Percentiles rank a stretch among this genome's conserved stretches.
phyloP scores from a whole-genome alignment of 768 basidiomycete genomes.

The Pleurotus salmoneostramineus region DNA sequence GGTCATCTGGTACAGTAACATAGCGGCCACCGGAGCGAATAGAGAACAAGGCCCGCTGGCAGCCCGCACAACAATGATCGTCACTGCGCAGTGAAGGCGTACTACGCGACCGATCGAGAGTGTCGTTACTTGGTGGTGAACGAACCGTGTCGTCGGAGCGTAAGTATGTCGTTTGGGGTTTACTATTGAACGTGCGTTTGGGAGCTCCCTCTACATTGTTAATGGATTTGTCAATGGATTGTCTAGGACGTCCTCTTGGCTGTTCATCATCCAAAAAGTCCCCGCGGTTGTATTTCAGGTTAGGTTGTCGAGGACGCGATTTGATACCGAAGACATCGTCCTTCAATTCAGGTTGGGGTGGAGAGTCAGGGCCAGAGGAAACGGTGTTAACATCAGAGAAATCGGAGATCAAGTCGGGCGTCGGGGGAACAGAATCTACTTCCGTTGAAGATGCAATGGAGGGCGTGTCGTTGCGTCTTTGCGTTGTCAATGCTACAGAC shows the following conservation, averaged over 20 bases:
- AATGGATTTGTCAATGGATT: constrained; percentile 15
- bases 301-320: constrained; percentile 2
- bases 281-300: constrained; percentile 13
- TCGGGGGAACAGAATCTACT: constrained; percentile 31
- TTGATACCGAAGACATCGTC: constrained; percentile 19
- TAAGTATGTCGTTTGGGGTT: background rate
- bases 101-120: background rate
- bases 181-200: constrained; percentile 24
- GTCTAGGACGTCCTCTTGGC: constrained; percentile 26
- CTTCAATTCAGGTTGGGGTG: constrained; percentile 27
- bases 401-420: constrained; percentile 60
- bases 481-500: constrained; percentile 8
- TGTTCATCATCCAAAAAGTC: constrained; percentile 23
- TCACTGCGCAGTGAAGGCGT: constrained; percentile 29
- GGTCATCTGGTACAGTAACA: constrained; percentile 62
- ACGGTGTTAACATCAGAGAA: constrained; percentile 54
- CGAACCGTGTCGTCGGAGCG: background rate
- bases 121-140: background rate
- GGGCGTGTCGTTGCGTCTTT: background rate
- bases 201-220: constrained; percentile 22
- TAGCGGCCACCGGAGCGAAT: constrained; percentile 45
- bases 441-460: background rate
- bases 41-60: constrained; percentile 54
- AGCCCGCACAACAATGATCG: constrained; percentile 50
- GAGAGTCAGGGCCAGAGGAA: constrained; percentile 50